These are phyloP conservation scores for Ophiocordyceps sinensis DNA, from an alignment of 2,329 filamentous ascomycete genomes.

Conservation along the genomic window DNA sequence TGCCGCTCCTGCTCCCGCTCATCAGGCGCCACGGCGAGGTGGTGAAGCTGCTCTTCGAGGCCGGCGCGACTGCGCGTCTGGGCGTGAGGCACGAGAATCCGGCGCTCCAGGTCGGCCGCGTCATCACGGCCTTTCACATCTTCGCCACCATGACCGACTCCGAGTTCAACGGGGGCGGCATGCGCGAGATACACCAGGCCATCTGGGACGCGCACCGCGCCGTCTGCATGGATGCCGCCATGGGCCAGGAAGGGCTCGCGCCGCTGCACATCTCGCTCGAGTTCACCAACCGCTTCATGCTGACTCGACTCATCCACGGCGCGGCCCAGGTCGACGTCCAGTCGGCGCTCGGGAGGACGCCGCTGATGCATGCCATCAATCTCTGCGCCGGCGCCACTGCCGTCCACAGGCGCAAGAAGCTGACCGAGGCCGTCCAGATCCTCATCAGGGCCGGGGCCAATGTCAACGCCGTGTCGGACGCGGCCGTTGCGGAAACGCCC, in stretches of 20 bases:
- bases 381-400: no score
- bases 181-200: neutral
- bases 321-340: no score
- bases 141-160: neutral
- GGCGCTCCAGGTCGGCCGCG: neutral
- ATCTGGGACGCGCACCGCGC: neutral
- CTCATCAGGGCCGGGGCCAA: no score
- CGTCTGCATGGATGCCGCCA: neutral
- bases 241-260: neutral
- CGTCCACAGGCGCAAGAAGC: no score
- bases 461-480: no score
- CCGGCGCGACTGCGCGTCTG: neutral
- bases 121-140: neutral
- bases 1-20: slow-evolving; percentile 1
- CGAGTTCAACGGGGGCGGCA: neutral
- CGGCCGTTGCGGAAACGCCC: neutral
- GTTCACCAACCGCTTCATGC: no score
- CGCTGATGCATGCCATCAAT: no score
- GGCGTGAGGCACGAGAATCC: neutral
- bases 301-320: no score
- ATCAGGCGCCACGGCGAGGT: neutral
- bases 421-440: no score
- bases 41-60: neutral
- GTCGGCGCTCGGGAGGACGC: no score
- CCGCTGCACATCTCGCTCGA: neutral